Base-by-base conservation (phyloP, 2,329 filamentous ascomycete species). In the Curvularia verruculosa region DNA sequence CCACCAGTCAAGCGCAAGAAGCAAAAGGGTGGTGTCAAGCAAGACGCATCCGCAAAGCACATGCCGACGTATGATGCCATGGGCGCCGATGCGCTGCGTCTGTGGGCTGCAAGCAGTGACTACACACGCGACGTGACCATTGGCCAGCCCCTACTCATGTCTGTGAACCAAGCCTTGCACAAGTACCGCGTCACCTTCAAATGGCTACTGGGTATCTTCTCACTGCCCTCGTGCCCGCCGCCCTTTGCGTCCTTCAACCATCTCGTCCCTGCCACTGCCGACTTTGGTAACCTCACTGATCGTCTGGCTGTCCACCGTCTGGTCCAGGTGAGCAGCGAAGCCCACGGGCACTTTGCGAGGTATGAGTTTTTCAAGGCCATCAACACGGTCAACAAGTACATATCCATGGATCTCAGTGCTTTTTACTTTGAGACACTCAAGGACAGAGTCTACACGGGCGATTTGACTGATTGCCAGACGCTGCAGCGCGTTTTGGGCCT, bases 361-460 rank as follows among this genome's bases (percentile, higher is more conserved):
- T 89, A 91, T 71, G 91, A 96, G 70, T 97, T 96, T 76, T 89
- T 92, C 82, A 90, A 87, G 75, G 93, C 85, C 12, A 81, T 92
- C 5, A 86, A 82, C 57, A 78, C 84, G 3, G 82, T 98, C 62
- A 96, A 93, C 75, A 85, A 86, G 61, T 97, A 93, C 88, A 83
- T 96, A 57, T 87, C 87, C 53, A 87, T 83, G 23, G 91, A 97
- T 65, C 83, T 99, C 23, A 97, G 92, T 0, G 89, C 94, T 0
- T 96, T 97, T 75, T 99, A 98, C 75, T 86, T 99, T 55, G 95
- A 99, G 76, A 87, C 90, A 0, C 83, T 93, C 67, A 99, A 99
- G 77, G 95, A 99, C 70, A 84, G 91, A 3, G 81, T 98, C 1
- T 99, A 99, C 79, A 95, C 93, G 44, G 91, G 90, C 28, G 85